phyloP scores from a whole-genome alignment of 345 rosid species.

The Boechera divaricarpa region DNA sequence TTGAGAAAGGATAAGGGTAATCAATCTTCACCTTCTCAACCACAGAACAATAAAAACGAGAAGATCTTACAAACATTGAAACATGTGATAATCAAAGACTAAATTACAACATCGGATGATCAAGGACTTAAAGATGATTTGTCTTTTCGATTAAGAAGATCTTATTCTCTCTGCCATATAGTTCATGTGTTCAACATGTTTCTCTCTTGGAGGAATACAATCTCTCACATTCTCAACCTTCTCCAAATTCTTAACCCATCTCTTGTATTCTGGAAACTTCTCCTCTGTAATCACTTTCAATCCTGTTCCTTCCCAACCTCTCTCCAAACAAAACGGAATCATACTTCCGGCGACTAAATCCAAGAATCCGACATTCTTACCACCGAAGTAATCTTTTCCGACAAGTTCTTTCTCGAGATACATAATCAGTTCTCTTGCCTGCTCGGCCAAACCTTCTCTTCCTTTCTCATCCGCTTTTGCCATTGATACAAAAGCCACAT shows the following conservation, averaged over 20 bases:
- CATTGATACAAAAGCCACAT: neutral
- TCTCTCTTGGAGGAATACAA: constrained; percentile 44
- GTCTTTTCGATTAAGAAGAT: neutral
- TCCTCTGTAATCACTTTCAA: constrained; percentile 37
- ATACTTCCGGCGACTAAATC: constrained; percentile 41
- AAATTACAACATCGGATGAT: neutral
- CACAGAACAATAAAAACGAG: no score
- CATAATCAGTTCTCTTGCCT: constrained; percentile 38
- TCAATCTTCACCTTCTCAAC: no score
- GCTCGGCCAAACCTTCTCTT: constrained; percentile 28
- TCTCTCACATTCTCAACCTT: constrained; percentile 33
- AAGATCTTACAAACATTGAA: neutral
- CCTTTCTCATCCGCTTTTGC: constrained; percentile 36
- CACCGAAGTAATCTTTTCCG: constrained; percentile 53
- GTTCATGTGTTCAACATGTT: constrained; percentile 43
- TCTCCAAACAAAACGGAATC: constrained; percentile 45
- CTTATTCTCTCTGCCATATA: constrained; percentile 13
- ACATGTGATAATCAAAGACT: neutral
- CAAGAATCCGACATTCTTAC: constrained; percentile 43
- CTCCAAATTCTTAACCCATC: constrained; percentile 33
- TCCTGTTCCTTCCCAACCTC: constrained; percentile 42
- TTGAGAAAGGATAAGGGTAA: no score
- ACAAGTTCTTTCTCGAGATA: constrained; percentile 47
- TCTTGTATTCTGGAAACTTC: constrained; percentile 31
- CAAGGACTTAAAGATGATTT: neutral